phyloP scores from a whole-genome alignment of 179 eudicot species.

The Carnegiea gigantea region DNA sequence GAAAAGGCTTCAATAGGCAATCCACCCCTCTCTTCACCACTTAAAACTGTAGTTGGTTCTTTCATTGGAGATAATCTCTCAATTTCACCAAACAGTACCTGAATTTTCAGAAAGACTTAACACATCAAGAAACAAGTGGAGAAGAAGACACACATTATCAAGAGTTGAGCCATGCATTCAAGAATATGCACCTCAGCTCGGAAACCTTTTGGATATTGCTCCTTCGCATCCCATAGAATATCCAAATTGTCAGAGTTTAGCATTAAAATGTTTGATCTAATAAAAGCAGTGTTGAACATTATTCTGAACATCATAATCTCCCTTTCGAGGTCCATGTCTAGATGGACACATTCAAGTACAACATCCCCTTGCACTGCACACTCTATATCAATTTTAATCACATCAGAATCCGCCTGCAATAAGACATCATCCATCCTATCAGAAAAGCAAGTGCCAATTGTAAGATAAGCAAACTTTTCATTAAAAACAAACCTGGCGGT shows the following conservation, averaged over 20 bases:
- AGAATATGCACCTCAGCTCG: constrained; percentile 73
- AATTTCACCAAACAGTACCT: constrained; percentile 92
- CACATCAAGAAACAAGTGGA: constrained; percentile 15
- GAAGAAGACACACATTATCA: not conserved
- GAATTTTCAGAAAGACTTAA: constrained; percentile 10
- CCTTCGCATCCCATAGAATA: constrained; percentile 93
- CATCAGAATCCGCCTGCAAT: constrained; percentile 89
- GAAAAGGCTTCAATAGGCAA: constrained; percentile 97
- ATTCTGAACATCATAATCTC: constrained; percentile 98
- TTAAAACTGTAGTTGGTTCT: constrained; percentile 62
- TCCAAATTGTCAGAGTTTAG: constrained; percentile 86
- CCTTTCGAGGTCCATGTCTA: constrained; percentile 81
- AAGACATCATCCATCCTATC: constrained; percentile 15
- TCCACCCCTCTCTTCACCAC: constrained; percentile 88
- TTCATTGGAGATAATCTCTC: constrained; percentile 68
- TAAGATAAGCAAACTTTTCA: constrained; percentile 6
- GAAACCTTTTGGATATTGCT: constrained; percentile 85
- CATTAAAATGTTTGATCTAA: constrained; percentile 85
- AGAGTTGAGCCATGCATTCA: not conserved
- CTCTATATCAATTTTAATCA: constrained; percentile 89
- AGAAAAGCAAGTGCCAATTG: constrained; percentile 23
- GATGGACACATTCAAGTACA: constrained; percentile 90
- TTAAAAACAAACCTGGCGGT: constrained; percentile 57
- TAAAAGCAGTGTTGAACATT: constrained; percentile 95
- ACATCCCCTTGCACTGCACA: constrained; percentile 96